Base-by-base conservation (phyloP, 2,329 filamentous ascomycete species). In the Orbilia oligospora region DNA sequence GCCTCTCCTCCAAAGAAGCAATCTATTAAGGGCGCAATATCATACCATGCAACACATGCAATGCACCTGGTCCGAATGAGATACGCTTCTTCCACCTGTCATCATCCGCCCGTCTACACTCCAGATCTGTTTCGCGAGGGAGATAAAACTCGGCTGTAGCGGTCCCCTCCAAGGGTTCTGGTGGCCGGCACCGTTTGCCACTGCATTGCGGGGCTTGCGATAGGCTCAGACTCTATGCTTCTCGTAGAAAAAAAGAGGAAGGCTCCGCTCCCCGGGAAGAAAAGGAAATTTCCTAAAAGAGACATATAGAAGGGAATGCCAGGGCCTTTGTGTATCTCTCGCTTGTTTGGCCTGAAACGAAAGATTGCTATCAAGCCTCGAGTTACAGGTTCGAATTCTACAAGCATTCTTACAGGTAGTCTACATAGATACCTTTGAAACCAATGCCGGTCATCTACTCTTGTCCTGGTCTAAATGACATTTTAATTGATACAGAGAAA, bases 101-200 rank as follows among this genome's bases (percentile, higher is more conserved):
- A 64, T 71, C 56, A 61, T 41, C 30, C 14, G n/a, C 24, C 30
- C 14, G n/a, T 41, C 55, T 61, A 30, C 27, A 61, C 33, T 30
- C 68, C 68, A 55, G 55, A 71, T 64, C 22, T 56, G 49, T 53
- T 68, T 41, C 48, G 48, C 49, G 18, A 55, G 49, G 14, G 46
- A 48, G 27, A 41, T 30, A 56, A 33, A 49, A 22, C 18, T 24
- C 33, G 53, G 41, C 18, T 70, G 8, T 70, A 30, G 55, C 41
- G 55, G 44, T n/a, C 53, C 55, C 53, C 18, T 70, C 66, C 53
- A 69, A 70, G 38, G n/a, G n/a, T 48, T 12, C 67, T n/a, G 53
- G 55, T 70, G 67, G 68, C 56, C 68, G 56, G 56, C 9, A 33
- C 56, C 56, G 68, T 71, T 71, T 71, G 68, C 56, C 68, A 71